Base-by-base conservation (phyloP, 1,139 yeast species). In the Pichia sp. region DNA sequence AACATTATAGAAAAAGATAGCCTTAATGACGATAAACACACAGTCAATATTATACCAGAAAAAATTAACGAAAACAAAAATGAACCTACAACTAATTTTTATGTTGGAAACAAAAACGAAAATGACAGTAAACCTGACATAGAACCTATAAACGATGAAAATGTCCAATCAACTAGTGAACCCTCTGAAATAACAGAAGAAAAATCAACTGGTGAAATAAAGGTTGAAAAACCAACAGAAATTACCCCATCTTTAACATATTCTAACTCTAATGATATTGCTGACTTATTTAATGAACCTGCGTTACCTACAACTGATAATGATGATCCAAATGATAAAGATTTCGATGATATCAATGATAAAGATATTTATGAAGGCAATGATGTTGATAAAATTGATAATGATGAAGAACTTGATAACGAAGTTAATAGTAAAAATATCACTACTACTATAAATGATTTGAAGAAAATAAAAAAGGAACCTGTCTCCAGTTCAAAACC, bases 281-380 rank as follows among this genome's bases (percentile, higher is more conserved):
- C 31, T 25, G 40, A 31, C 19, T 27, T 40, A 15, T 40, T 40
- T 30, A 18, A 31, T 22, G 43, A 40, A 6, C 26, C 36, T 11
- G 9, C 19, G 13, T 10, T 31, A 7, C 38, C 38, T 6, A 27
- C 28, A 28, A 10, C 32, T 10, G 35, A 35, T 29, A 32, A 37
- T 8, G 35, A 35, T n/a, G 37, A 36, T 20, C 25, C 23, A n/a
- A 37, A 37, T 5, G 40, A 35, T 28, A 32, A 19, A 16, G 38
- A 41, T 23, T 24, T 36, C 21, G 25, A 26, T 20, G 28, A 28
- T 23, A 24, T 16, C 14, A 28, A 34, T 15, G 19, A 28, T 18
- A 27, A 15, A n/a, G 33, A 35, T 21, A 16, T 11, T n/a, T 22
- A 35, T 10, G 33, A 25, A 11, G 27, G 29, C 10, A 31, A 16